Percentiles rank a stretch among this genome's conserved stretches.
Conservation (phyloP, 805 yeast species). For the Candida rishiriensis region DNA sequence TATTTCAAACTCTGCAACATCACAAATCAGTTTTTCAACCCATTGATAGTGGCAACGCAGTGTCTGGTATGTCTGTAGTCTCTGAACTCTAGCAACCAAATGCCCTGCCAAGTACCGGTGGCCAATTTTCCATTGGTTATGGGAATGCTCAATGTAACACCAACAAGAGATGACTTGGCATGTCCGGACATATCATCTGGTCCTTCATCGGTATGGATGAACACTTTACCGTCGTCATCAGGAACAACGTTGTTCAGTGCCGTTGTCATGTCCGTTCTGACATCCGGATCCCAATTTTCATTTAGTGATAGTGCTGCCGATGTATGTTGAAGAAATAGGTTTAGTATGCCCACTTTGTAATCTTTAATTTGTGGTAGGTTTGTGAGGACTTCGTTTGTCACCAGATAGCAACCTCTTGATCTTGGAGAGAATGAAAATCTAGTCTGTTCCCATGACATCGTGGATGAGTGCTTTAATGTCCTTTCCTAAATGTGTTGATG, state of each 20-base stretch:
- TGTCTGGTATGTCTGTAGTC: slow-evolving; percentile 57
- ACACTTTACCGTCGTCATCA: slow-evolving; percentile 47
- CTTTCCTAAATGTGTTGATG: not conserved
- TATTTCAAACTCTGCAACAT: too few species aligned
- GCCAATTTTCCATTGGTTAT: slow-evolving; percentile 63
- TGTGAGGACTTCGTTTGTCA: slow-evolving; percentile 58
- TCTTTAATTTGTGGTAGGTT: slow-evolving; percentile 56
- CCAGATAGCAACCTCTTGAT: slow-evolving; percentile 63
- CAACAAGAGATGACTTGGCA: slow-evolving; percentile 57
- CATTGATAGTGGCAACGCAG: slow-evolving; percentile 71
- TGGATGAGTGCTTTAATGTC: not conserved
- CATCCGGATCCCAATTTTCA: slow-evolving; percentile 80
- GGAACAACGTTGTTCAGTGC: slow-evolving; percentile 66
- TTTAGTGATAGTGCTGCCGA: slow-evolving; percentile 73
- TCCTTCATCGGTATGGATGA: slow-evolving; percentile 70
- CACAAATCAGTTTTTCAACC: slow-evolving; percentile 32
- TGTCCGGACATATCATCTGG: slow-evolving; percentile 86
- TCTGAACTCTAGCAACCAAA: slow-evolving; percentile 73
- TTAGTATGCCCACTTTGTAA: slow-evolving; percentile 58
- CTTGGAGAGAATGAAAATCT: slow-evolving; percentile 52
- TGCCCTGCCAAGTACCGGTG: slow-evolving; percentile 84
- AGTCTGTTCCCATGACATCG: slow-evolving; percentile 52
- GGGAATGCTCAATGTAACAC: slow-evolving; percentile 64
- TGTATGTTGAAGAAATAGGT: slow-evolving; percentile 73
- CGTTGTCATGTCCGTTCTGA: slow-evolving; percentile 61